Conservation (phyloP, 1,284 basidiomycete genomes). For the Puccinia triticina region DNA sequence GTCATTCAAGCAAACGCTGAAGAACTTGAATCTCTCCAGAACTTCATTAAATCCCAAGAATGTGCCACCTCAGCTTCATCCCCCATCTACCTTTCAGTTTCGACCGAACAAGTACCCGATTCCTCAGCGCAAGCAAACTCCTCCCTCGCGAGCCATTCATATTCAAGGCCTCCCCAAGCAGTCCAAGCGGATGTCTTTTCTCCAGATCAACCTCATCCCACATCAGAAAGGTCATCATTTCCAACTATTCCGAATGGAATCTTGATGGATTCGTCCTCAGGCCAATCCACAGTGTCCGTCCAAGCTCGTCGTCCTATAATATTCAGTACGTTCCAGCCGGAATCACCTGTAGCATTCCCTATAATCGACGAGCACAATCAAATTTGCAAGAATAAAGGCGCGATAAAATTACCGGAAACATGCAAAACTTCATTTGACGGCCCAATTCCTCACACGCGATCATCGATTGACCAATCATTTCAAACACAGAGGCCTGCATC, state of each 20-base stretch:
- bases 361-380: neutral
- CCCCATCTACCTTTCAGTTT: neutral
- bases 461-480: neutral
- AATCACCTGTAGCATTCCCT: neutral
- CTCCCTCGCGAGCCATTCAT: neutral
- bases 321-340: neutral
- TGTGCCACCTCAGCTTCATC: neutral
- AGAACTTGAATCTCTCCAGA: slow-evolving; percentile 21
- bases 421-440: slow-evolving; percentile 1
- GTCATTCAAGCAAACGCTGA: slow-evolving; percentile 7
- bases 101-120: neutral
- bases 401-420: neutral
- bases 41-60: slow-evolving; percentile 2
- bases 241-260: slow-evolving; percentile 5
- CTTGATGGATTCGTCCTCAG: neutral
- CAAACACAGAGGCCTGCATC: neutral
- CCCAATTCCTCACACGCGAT: neutral
- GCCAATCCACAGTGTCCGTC: neutral
- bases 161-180: neutral
- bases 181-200: neutral
- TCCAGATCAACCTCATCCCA: neutral
- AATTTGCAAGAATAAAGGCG: too few relatives aligned
- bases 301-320: neutral
- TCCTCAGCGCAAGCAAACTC: neutral
- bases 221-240: neutral